Evolutionary conservation across 257 asterid genomes (phyloP).

Genomic region (Plectranthus barbatus): DNA sequence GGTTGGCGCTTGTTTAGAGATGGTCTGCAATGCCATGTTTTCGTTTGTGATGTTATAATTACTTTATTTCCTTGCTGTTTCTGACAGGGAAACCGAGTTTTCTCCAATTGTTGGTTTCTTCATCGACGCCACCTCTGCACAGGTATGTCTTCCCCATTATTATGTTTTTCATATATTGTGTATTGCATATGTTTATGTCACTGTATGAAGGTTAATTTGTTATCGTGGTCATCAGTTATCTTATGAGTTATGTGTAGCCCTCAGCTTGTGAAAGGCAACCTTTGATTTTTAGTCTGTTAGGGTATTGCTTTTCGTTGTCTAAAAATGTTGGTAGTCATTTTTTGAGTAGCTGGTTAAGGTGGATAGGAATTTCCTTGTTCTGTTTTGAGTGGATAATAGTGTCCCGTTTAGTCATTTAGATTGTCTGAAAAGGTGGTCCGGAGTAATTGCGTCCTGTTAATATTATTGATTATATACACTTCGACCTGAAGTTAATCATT

Average conservation of each 20-base stretch:
- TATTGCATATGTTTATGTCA: neutral
- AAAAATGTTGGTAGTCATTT: neutral
- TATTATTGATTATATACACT: neutral
- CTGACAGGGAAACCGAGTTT: conserved; percentile 30
- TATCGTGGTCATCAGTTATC: neutral
- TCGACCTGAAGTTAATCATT: neutral
- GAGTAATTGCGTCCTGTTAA: neutral
- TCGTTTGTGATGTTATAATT: neutral
- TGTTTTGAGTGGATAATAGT: neutral
- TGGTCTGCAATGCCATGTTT: neutral
- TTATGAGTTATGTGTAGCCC: neutral
- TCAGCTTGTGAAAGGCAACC: neutral
- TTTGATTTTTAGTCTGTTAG: no score
- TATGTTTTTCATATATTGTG: neutral
- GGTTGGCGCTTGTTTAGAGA: conserved; percentile 22
- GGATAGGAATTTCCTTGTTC: neutral
- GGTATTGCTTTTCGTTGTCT: no score
- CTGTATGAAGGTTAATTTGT: neutral
- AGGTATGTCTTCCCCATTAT: conserved; percentile 41
- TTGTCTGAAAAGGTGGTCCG: neutral
- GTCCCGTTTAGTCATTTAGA: neutral
- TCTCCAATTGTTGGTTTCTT: conserved; percentile 81
- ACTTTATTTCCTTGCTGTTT: neutral
- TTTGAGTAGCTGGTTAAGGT: neutral
- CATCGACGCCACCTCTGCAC: conserved; percentile 42